These are phyloP conservation scores for Cyclotella choctawhatcheeana DNA, from an alignment of 108 stramenopile genomes.

Conservation along the genomic window DNA sequence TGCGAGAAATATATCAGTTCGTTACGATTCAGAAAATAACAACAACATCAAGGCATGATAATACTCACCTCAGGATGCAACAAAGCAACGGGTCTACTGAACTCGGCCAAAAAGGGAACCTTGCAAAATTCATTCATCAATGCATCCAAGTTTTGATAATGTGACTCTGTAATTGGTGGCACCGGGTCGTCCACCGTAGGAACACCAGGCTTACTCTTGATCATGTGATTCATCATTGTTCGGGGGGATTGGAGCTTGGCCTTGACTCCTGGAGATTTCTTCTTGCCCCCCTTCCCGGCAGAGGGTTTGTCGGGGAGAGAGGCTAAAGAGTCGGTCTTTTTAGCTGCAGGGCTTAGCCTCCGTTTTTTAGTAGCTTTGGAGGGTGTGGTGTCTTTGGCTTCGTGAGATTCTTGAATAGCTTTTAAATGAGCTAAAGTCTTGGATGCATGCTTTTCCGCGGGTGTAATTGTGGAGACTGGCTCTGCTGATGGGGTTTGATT, in stretches of 20 bases:
- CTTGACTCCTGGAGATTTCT: slow-evolving; percentile 28
- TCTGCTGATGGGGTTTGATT: no score
- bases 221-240: not conserved
- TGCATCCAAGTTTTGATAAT: slow-evolving; percentile 75
- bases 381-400: slow-evolving; percentile 14
- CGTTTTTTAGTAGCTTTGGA: slow-evolving; percentile 20
- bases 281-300: slow-evolving; percentile 21
- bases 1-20: no score
- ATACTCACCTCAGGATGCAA: slow-evolving; percentile 90
- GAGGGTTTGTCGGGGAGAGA: slow-evolving; percentile 14
- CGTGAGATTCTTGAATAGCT: slow-evolving; percentile 10
- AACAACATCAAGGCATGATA: no score
- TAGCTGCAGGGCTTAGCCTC: slow-evolving; percentile 37
- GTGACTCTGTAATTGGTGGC: slow-evolving; percentile 64
- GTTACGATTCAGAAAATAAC: not conserved
- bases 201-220: slow-evolving; percentile 36
- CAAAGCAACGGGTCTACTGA: slow-evolving; percentile 83
- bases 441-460: slow-evolving; percentile 5
- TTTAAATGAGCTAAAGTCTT: slow-evolving; percentile 19
- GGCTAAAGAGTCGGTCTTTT: slow-evolving; percentile 14
- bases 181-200: slow-evolving; percentile 69
- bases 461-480: not conserved
- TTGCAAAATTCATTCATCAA: slow-evolving; percentile 86
- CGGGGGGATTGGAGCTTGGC: slow-evolving; percentile 3
- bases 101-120: slow-evolving; percentile 88